Percentiles rank a stretch among this genome's conserved stretches.
Conservation (phyloP, 345 rosid species). For the Aquilaria malaccensis region DNA sequence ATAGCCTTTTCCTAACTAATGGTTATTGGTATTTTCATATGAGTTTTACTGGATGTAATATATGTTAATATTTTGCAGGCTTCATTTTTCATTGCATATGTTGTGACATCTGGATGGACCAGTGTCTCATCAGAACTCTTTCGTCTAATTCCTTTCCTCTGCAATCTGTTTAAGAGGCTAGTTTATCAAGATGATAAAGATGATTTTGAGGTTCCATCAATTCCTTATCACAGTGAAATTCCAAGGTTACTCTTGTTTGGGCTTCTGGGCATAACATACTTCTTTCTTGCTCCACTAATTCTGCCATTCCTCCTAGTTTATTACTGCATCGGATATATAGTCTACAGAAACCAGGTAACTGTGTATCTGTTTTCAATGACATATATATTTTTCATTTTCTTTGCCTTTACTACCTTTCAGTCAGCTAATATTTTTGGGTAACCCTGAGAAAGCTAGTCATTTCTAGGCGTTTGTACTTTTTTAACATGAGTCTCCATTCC, state of each 20-base stretch:
- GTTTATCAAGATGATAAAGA: constrained; percentile 29
- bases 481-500: constrained; percentile 14
- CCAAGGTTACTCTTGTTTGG: constrained; percentile 67
- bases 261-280: constrained; percentile 82
- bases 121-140: constrained; percentile 72
- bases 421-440: neutral
- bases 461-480: constrained; percentile 9
- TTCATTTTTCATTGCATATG: constrained; percentile 85
- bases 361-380: neutral
- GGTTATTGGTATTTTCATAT: too few species aligned
- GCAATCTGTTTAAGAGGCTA: constrained; percentile 27
- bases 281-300: constrained; percentile 81
- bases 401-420: neutral
- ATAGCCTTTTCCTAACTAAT: too few species aligned
- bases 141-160: constrained; percentile 56
- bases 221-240: constrained; percentile 61
- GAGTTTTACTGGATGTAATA: neutral
- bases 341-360: constrained; percentile 84
- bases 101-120: constrained; percentile 94
- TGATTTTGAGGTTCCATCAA: constrained; percentile 52
- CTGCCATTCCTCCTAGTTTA: constrained; percentile 81
- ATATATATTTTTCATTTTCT: neutral
- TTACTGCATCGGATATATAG: constrained; percentile 79
- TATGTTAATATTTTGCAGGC: constrained; percentile 38
- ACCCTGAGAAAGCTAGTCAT: neutral